Percentiles rank a stretch among this genome's conserved stretches.
These are phyloP conservation scores for Auriscalpium microsporum DNA, from an alignment of 768 basidiomycete species.

Conservation along the genomic window DNA sequence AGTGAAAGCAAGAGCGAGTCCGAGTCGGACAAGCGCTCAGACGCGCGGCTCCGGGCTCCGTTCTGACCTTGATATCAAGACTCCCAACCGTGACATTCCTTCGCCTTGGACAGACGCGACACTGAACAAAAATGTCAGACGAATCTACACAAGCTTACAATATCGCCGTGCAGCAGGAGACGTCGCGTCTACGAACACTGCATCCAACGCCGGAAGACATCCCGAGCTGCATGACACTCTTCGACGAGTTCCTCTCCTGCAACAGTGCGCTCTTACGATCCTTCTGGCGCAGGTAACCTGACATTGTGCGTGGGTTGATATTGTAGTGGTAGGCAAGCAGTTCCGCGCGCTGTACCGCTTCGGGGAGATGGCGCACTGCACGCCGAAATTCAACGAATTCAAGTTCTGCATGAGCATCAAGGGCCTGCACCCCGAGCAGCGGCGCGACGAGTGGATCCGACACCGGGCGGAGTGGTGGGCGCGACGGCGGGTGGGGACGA, in stretches of 20 bases:
- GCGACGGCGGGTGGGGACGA: conserved; percentile 56
- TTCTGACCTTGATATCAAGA: too few species aligned
- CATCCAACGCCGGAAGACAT: conserved; percentile 75
- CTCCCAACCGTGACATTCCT: too few species aligned
- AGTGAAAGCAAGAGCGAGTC: too few species aligned
- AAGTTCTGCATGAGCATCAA: conserved; percentile 91
- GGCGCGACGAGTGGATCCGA: conserved; percentile 76
- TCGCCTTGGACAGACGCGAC: too few species aligned
- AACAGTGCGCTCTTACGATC: conserved; percentile 36
- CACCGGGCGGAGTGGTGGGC: conserved; percentile 96
- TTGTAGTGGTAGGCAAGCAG: conserved; percentile 68
- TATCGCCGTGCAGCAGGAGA: conserved; percentile 58
- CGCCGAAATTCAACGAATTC: conserved; percentile 79
- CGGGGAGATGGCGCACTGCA: conserved; percentile 66
- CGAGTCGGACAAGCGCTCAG: too few species aligned
- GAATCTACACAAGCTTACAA: conserved; percentile 32
- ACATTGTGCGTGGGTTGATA: not conserved
- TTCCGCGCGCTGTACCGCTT: conserved; percentile 81
- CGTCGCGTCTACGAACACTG: conserved; percentile 48
- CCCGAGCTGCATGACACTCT: conserved; percentile 70
- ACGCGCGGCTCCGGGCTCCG: too few species aligned
- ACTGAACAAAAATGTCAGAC: not conserved
- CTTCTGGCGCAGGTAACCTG: not conserved
- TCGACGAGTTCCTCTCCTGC: conserved; percentile 67
- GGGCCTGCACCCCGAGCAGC: conserved; percentile 64